phyloP scores from a whole-genome alignment of 2,329 filamentous ascomycete genomes.

The Aspergillus proliferans region DNA sequence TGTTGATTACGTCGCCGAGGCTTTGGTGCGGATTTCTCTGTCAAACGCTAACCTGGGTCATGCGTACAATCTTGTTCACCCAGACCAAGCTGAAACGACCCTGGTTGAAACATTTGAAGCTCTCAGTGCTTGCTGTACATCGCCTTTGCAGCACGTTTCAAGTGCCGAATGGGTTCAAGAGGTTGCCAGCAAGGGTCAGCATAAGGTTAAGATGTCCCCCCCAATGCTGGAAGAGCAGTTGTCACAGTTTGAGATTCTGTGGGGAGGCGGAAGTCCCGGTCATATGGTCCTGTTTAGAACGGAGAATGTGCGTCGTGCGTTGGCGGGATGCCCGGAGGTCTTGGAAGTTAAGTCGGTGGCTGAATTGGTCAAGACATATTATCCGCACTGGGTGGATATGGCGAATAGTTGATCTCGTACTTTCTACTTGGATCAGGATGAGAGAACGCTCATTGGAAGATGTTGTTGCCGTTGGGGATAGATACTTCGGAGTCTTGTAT shows the following conservation, averaged over 20 bases:
- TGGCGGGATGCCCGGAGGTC: constrained; percentile 2
- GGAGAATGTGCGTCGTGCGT: constrained; percentile 3
- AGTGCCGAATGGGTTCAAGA: constrained; percentile 1
- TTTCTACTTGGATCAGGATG: too few relatives aligned
- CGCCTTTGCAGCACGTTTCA: constrained; percentile 1
- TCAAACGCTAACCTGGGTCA: constrained; percentile 7
- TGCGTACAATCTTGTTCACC: constrained; percentile 11
- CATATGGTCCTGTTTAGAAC: constrained; percentile 2
- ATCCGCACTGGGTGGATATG: constrained; percentile 1
- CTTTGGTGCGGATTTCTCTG: constrained; percentile 9
- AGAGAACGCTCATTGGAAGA: too few relatives aligned
- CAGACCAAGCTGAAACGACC: background rate
- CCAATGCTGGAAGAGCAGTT: constrained; percentile 2
- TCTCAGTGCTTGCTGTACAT: background rate
- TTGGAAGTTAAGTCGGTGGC: background rate
- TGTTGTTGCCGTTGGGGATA: too few relatives aligned
- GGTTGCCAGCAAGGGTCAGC: background rate
- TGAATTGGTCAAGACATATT: constrained; percentile 5
- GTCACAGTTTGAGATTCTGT: background rate
- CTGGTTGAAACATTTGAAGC: background rate
- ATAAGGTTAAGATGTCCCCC: background rate
- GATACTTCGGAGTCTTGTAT: too few relatives aligned
- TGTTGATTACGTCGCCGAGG: constrained; percentile 10
- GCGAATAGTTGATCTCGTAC: background rate
- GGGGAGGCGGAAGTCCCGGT: constrained; percentile 2